phyloP scores from a whole-genome alignment of 495 filamentous ascomycete species.

The Xanthoparmelia taractica region DNA sequence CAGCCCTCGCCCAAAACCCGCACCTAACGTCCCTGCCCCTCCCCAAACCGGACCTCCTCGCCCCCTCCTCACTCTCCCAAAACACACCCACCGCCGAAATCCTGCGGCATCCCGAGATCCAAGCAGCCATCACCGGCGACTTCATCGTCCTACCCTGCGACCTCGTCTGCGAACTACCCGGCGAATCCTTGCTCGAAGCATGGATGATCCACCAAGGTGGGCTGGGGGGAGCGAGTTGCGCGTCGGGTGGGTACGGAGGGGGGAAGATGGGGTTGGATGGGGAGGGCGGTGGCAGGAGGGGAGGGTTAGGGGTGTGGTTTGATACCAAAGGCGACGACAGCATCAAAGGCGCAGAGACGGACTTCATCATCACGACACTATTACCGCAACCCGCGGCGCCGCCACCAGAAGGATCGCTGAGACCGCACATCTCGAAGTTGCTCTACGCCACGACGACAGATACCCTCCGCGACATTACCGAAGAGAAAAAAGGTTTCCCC shows the following conservation, averaged over 20 bases:
- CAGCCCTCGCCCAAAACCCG: constrained; percentile 77
- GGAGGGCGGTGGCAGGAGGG: constrained; percentile 52
- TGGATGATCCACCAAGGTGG: constrained; percentile 83
- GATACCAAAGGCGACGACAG: constrained; percentile 67
- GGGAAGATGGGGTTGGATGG: constrained; percentile 40
- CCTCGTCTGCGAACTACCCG: constrained; percentile 81
- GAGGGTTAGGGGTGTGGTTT: constrained; percentile 83
- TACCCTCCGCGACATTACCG: constrained; percentile 69
- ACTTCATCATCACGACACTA: constrained; percentile 72
- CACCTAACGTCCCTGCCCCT: constrained; percentile 73
- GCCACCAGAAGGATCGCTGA: constrained; percentile 51
- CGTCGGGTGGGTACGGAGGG: constrained; percentile 26
- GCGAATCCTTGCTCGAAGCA: constrained; percentile 70
- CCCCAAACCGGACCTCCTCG: constrained; percentile 65
- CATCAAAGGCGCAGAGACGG: constrained; percentile 82
- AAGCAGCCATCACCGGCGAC: constrained; percentile 64
- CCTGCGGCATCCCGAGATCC: constrained; percentile 70
- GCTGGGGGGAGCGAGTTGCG: constrained; percentile 40
- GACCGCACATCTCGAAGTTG: constrained; percentile 56
- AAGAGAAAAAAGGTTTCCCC: constrained; percentile 56
- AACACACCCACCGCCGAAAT: constrained; percentile 84
- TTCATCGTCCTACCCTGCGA: constrained; percentile 92
- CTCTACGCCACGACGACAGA: constrained; percentile 74
- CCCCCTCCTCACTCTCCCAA: constrained; percentile 61
- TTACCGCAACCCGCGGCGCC: constrained; percentile 48